phyloP scores from a whole-genome alignment of 306 rosid genomes.

The Corylus heterophylla region DNA sequence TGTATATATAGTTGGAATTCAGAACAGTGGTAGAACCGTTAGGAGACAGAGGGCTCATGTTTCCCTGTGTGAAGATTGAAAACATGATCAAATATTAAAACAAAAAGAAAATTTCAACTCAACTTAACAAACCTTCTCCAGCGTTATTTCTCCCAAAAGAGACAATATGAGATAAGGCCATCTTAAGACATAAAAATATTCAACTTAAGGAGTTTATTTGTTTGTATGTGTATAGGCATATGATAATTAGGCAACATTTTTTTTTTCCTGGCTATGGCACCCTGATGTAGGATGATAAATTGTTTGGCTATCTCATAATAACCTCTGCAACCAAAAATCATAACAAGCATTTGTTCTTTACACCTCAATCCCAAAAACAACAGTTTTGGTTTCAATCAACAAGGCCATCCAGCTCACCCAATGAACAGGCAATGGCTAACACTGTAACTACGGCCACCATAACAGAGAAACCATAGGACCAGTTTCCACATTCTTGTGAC shows the following conservation, averaged over 20 bases:
- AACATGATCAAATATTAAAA: slow-evolving; percentile 9
- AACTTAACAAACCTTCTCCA: not conserved
- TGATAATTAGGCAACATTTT: not conserved
- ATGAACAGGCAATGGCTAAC: not conserved
- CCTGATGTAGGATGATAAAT: not conserved
- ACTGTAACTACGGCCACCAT: not conserved
- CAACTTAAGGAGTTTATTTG: not conserved
- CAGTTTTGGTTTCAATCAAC: not conserved
- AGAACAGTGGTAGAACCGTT: slow-evolving; percentile 48
- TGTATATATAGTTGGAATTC: slow-evolving; percentile 60
- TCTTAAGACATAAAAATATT: not conserved
- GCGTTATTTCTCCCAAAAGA: not conserved
- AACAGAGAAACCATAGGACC: not conserved
- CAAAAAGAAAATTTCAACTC: not conserved
- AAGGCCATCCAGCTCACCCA: not conserved
- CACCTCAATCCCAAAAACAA: not conserved
- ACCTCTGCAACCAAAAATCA: not conserved
- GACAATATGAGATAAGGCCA: not conserved
- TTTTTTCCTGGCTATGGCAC: not conserved
- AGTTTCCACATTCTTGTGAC: not conserved
- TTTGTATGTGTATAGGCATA: not conserved
- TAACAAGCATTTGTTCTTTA: not conserved
- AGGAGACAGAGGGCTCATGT: slow-evolving; percentile 52
- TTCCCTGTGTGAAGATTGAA: slow-evolving; percentile 56
- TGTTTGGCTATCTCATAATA: not conserved